Percentiles rank a stretch among this genome's conserved stretches.
These are phyloP conservation scores for Xylaria curta DNA, from an alignment of 495 filamentous ascomycete genomes.

Conservation along the genomic window DNA sequence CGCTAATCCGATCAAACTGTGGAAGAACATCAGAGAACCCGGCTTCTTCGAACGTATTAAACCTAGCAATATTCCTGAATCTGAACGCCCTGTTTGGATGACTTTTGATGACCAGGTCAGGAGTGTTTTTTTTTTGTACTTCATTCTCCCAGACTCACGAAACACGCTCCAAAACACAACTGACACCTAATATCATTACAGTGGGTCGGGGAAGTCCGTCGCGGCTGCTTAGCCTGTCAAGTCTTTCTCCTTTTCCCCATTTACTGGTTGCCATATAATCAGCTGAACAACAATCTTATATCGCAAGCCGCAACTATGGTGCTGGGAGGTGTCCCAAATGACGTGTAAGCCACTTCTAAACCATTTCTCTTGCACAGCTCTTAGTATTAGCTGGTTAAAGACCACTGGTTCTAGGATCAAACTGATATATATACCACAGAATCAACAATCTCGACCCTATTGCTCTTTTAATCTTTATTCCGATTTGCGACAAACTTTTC, in stretches of 20 bases:
- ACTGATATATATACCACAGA: slow-evolving; percentile 11
- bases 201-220: slow-evolving; percentile 70
- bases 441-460: slow-evolving; percentile 80
- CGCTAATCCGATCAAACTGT: slow-evolving; percentile 58
- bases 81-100: slow-evolving; percentile 29
- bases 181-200: too few species aligned
- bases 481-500: slow-evolving; percentile 70
- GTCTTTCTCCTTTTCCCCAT: slow-evolving; percentile 68
- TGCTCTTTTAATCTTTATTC: slow-evolving; percentile 79
- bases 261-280: slow-evolving; percentile 59
- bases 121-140: too few species aligned
- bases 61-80: slow-evolving; percentile 60
- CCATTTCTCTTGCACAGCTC: background rate
- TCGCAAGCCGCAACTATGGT: slow-evolving; percentile 76
- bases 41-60: slow-evolving; percentile 71
- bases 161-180: too few species aligned
- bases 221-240: slow-evolving; percentile 71
- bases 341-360: slow-evolving; percentile 50
- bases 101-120: too few species aligned
- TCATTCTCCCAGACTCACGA: too few species aligned
- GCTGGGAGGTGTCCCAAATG: slow-evolving; percentile 75
- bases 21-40: slow-evolving; percentile 59
- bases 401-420: background rate
- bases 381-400: background rate
- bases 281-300: slow-evolving; percentile 71